phyloP scores from a whole-genome alignment of 176 grass and related monocot genomes.

The Rhynchospora pubera region DNA sequence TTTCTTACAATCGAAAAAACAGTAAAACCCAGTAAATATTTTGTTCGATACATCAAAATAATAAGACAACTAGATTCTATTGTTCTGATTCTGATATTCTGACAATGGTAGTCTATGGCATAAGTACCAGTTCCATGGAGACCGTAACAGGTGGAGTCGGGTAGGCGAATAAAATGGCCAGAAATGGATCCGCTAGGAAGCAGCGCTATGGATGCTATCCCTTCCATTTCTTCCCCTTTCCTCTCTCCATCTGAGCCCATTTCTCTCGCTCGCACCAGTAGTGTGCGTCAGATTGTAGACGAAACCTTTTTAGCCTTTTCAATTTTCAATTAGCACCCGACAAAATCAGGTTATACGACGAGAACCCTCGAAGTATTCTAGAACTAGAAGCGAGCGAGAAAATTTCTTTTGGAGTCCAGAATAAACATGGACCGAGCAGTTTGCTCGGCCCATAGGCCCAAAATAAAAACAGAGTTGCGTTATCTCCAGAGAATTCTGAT shows the following conservation, averaged over 20 bases:
- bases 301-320: too few species aligned
- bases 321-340: too few species aligned
- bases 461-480: not conserved
- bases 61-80: not conserved
- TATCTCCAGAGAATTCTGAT: constrained; percentile 24
- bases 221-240: constrained; percentile 52
- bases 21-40: constrained; percentile 6
- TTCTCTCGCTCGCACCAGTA: not conserved
- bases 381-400: too few species aligned
- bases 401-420: too few species aligned
- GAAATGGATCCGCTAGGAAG: constrained; percentile 73
- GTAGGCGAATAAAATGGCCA: constrained; percentile 84
- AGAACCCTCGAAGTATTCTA: too few species aligned
- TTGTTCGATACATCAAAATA: constrained; percentile 2
- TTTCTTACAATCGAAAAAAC: constrained; percentile 40
- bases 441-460: not conserved
- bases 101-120: not conserved
- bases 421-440: not conserved
- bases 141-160: constrained; percentile 76
- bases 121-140: constrained; percentile 70
- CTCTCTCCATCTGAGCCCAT: constrained; percentile 24
- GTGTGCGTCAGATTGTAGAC: too few species aligned
- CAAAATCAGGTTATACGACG: too few species aligned
- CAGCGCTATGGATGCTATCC: constrained; percentile 89
- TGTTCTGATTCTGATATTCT: not conserved